phyloP scores from a whole-genome alignment of 345 rosid genomes.

The Acer yangbiense region DNA sequence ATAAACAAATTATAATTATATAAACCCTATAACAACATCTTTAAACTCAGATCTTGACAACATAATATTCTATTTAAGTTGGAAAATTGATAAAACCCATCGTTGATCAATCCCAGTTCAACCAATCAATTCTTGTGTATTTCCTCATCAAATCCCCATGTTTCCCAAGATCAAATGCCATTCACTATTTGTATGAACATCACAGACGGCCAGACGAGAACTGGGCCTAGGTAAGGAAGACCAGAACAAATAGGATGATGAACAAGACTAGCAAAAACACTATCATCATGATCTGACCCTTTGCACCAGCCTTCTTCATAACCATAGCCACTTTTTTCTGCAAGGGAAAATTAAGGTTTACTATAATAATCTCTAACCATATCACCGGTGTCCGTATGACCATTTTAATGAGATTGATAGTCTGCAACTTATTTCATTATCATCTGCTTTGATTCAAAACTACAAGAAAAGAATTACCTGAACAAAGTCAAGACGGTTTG shows the following conservation, averaged over 20 bases:
- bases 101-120: neutral
- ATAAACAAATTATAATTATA: neutral
- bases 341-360: constrained; percentile 19
- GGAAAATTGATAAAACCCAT: neutral
- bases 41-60: neutral
- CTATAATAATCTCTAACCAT: neutral
- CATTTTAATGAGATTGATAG: neutral
- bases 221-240: constrained; percentile 61
- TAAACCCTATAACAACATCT: neutral
- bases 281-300: constrained; percentile 96
- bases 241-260: constrained; percentile 84
- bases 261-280: constrained; percentile 74
- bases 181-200: neutral
- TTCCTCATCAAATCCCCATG: neutral
- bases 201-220: neutral
- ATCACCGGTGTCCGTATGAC: neutral
- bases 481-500: constrained; percentile 92
- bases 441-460: neutral
- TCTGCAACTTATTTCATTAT: neutral
- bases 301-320: constrained; percentile 95
- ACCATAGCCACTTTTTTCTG: constrained; percentile 99
- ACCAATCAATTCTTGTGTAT: neutral
- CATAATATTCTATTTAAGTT: neutral
- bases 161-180: neutral
- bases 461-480: constrained; percentile 53